Base-by-base conservation (phyloP, 2,329 filamentous ascomycete species). In the Onygena corvina region DNA sequence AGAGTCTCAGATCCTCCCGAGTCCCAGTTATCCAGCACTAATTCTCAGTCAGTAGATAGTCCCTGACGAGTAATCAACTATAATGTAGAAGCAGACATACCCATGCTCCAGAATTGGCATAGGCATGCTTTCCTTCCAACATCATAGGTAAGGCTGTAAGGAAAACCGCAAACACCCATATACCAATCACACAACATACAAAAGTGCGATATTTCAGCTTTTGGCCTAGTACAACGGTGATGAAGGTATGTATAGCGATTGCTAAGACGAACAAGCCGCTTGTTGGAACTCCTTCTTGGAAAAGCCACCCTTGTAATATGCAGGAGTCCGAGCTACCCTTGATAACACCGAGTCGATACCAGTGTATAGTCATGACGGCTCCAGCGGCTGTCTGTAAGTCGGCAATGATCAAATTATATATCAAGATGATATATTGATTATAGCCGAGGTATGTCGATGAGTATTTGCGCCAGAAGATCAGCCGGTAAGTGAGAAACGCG, bases 371-470 rank as follows among this genome's bases (percentile, higher is more conserved):
- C 49, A 75, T 66, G 3, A 71, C 57, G 53, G 74, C 75, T 0
- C 69, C 71, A 12, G 72, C 60, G 0, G 72, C 67, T 58, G 75
- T 72, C 52, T 70, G 68, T 11, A 76, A 62, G 60, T 76, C 73
- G 4, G 72, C 73, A 30, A 76, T 53, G 2, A 75, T 61, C 14
- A 76, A 64, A 51, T 75, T 75, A 58, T 71, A 75, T 46, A 75
- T 74, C 18, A 76, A 65, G 25, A 75, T 58, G n/a, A 75, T 63
- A 50, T 72, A 75, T 60, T 76, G 72, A 53, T 76, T 76, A 59
- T 73, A 70, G 51, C 71, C 71, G 46, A 75, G 70, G 50, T 71
- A 71, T 52, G 69, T 64, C 36, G 64, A 59, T 55, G 74, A 73
- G 53, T 67, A 68, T 46, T 61, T 64, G 42, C 67, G 64, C 72